These are phyloP conservation scores for Diaporthe sp. DNA, from an alignment of 2,329 filamentous ascomycete genomes.

Conservation along the genomic window DNA sequence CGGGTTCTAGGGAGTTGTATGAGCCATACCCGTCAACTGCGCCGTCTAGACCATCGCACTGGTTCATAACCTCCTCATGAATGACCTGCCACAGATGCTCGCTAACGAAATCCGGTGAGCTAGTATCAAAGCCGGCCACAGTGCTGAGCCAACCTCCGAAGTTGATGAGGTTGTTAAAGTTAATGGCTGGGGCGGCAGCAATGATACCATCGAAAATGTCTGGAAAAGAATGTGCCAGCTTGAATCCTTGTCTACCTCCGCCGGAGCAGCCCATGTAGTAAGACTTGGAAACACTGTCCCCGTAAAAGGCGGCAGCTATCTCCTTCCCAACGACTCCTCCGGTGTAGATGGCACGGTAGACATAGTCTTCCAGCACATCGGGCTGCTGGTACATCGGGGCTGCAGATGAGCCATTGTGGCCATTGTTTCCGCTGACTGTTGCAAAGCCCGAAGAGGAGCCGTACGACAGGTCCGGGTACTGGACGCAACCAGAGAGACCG, in stretches of 20 bases:
- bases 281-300: constrained; percentile 52
- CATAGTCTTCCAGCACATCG: constrained; percentile 53
- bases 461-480: constrained; percentile 63
- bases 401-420: constrained; percentile 60
- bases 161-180: constrained; percentile 56
- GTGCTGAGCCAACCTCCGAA: constrained; percentile 50
- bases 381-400: constrained; percentile 51
- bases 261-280: constrained; percentile 73
- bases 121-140: constrained; percentile 49
- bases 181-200: constrained; percentile 59
- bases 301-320: constrained; percentile 63
- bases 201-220: constrained; percentile 70
- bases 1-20: background rate
- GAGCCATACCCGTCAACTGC: background rate
- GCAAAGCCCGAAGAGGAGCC: constrained; percentile 59
- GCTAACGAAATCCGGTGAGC: constrained; percentile 56
- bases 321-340: constrained; percentile 59
- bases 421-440: constrained; percentile 63
- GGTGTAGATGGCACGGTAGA: constrained; percentile 56
- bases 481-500: constrained; percentile 62
- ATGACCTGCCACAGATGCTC: constrained; percentile 55
- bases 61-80: constrained; percentile 47
- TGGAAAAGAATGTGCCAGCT: constrained; percentile 65
- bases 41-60: background rate
- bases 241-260: constrained; percentile 70